These are phyloP conservation scores for Trametes polyzona DNA, from an alignment of 1,284 basidiomycete genomes.

Conservation along the genomic window DNA sequence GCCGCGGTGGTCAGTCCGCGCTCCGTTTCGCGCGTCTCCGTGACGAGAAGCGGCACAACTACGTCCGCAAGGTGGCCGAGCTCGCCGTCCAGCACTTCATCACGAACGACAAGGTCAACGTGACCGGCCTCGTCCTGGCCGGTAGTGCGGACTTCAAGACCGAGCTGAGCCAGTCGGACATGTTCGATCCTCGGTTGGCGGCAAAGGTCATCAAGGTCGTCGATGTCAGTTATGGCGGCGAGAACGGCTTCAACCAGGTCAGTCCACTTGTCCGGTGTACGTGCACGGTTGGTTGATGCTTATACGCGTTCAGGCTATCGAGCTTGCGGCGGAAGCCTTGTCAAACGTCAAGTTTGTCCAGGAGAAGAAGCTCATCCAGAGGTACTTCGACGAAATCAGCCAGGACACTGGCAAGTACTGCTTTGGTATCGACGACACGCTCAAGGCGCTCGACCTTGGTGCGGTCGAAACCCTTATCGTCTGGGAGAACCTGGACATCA, in stretches of 20 bases:
- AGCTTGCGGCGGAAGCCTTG: constrained; percentile 93
- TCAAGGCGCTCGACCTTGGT: constrained; percentile 96
- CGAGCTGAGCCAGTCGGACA: constrained; percentile 93
- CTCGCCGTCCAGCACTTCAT: constrained; percentile 98
- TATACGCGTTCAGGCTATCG: constrained; percentile 75
- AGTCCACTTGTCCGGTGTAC: constrained; percentile 16
- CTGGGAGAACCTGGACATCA: constrained; percentile 96
- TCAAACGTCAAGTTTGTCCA: constrained; percentile 99
- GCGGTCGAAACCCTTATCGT: constrained; percentile 98
- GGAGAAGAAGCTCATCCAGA: constrained; percentile 97
- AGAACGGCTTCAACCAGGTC: constrained; percentile 98
- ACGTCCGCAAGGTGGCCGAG: constrained; percentile 98
- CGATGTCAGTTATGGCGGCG: constrained; percentile 98
- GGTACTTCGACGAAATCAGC: constrained; percentile 99
- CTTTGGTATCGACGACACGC: constrained; percentile 96
- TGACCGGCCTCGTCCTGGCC: constrained; percentile 95
- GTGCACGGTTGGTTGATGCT: background rate
- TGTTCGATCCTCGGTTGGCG: constrained; percentile 90
- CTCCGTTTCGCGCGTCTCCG: constrained; percentile 99
- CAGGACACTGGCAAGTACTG: constrained; percentile 98
- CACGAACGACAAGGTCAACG: constrained; percentile 98
- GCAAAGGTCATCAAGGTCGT: constrained; percentile 97
- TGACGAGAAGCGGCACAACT: constrained; percentile 99
- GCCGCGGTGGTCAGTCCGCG: constrained; percentile 99
- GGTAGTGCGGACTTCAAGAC: constrained; percentile 99